These are phyloP conservation scores for Gracilariopsis chorda DNA, from an alignment of 23 red algal genomes.

Conservation along the genomic window DNA sequence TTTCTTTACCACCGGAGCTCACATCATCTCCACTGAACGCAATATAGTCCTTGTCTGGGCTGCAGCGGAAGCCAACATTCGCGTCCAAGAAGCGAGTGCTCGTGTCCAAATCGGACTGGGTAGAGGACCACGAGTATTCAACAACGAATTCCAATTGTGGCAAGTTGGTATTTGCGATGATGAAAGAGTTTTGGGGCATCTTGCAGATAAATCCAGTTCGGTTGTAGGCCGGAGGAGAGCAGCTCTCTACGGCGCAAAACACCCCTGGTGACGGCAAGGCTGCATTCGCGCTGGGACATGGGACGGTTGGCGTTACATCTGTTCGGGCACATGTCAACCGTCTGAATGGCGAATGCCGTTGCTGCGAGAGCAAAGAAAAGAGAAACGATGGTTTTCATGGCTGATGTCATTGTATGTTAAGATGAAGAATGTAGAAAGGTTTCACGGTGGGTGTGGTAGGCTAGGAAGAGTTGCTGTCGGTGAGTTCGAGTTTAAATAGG, in stretches of 20 bases:
- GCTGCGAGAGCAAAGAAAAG: not conserved
- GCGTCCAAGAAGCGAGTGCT: conserved; percentile 13
- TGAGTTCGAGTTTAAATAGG: no score
- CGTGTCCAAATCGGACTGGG: conserved; percentile 17
- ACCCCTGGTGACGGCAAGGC: not conserved
- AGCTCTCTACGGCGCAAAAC: not conserved
- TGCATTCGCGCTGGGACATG: not conserved
- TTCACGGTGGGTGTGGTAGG: no score
- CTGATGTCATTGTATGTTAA: no score
- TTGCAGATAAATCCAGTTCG: not conserved
- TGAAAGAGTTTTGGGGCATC: not conserved
- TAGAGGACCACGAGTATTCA: not conserved
- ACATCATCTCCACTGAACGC: conserved; percentile 9
- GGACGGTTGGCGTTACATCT: not conserved
- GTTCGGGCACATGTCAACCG: not conserved
- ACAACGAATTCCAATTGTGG: not conserved
- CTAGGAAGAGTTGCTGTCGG: no score
- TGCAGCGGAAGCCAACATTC: conserved; percentile 12
- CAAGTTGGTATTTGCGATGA: not conserved
- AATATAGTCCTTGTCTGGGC: not conserved
- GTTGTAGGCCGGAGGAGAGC: not conserved
- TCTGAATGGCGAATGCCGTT: not conserved
- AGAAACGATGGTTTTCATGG: no score
- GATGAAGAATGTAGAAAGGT: no score
- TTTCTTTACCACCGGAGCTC: not conserved